Evolutionary conservation across 805 yeast genomes (phyloP), one percentile per base, ranked within the genome.

Genomic region (Torulaspora maleeae): DNA sequence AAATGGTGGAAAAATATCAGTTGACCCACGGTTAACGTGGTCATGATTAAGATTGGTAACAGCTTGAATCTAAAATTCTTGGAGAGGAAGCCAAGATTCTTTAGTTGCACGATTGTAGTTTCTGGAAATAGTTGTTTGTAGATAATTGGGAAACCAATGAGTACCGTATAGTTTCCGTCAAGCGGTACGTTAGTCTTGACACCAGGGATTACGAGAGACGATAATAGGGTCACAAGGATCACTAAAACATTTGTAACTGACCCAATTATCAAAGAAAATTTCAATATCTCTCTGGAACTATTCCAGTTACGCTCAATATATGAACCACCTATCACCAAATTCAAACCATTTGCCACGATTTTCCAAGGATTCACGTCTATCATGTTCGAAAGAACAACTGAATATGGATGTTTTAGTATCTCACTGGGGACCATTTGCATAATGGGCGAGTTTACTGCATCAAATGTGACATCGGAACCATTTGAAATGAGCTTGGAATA

Each of bases 261-360:
- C 1, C 86, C 79, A 20, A 76, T 64, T 4, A 74, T 59, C 6
- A 71, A 36, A 6, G 76, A 59, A 58, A 79, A 82, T 51, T 69
- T 70, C 11, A 73, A 54, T 49, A 78, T 66, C 52, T 79, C 84
- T 36, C 58, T 66, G 1, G 63, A 49, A 24, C 77, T 56, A 3
- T 83, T 78, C 89, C 90, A 83, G 32, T 76, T 72, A 49, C 74
- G 73, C 56, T 83, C 90, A 52, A 82, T 73, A 65, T 79, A 83
- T 41, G 76, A 70, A 3, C 86, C 87, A 28, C 83, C 74, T n/a
- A 83, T 55, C 10, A 77, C 47, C 28, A 81, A 65, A 54, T 77
- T 78, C 39, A 70, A 59, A 37, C 78, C 50, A 22, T 80, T 78
- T 4, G 75, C 43, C 12, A 75, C 3, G 48, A 76, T 75, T 33